Percentiles rank a stretch among this genome's conserved stretches.
phyloP scores from a whole-genome alignment of 176 grass and related monocot species.

The Stipa capillata region DNA sequence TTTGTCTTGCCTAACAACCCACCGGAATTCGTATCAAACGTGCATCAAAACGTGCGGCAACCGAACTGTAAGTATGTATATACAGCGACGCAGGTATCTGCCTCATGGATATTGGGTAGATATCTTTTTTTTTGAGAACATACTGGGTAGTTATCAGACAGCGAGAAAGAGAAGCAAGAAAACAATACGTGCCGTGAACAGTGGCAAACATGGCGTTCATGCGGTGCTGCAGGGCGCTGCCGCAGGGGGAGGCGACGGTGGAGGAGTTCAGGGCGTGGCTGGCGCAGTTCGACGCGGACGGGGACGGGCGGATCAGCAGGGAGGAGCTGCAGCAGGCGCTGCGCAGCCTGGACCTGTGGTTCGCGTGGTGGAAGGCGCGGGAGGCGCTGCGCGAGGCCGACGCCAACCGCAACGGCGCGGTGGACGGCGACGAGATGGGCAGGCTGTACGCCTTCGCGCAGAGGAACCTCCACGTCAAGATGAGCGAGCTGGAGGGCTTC shows the following conservation, averaged over 20 bases:
- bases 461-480: constrained; percentile 56
- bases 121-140: too few species aligned
- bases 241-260: constrained; percentile 43
- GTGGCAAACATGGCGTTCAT: constrained; percentile 39
- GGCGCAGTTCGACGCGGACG: constrained; percentile 61
- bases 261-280: constrained; percentile 76
- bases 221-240: constrained; percentile 32
- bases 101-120: neutral
- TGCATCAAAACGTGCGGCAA: constrained; percentile 24
- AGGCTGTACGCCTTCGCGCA: constrained; percentile 54
- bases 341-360: constrained; percentile 64
- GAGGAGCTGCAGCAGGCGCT: constrained; percentile 59
- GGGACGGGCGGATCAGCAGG: constrained; percentile 49
- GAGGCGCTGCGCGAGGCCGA: constrained; percentile 45
- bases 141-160: neutral
- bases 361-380: constrained; percentile 70
- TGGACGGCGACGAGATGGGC: constrained; percentile 46
- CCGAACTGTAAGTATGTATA: constrained; percentile 13
- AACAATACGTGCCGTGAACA: neutral
- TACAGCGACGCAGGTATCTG: neutral
- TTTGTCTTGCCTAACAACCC: constrained; percentile 14
- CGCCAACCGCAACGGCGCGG: constrained; percentile 43
- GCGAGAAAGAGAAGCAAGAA: neutral
- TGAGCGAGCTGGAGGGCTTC: constrained; percentile 33
- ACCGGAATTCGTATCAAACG: constrained; percentile 19